phyloP scores from a whole-genome alignment of 1,284 basidiomycete species.

The Sphaerobolus stellatus region DNA sequence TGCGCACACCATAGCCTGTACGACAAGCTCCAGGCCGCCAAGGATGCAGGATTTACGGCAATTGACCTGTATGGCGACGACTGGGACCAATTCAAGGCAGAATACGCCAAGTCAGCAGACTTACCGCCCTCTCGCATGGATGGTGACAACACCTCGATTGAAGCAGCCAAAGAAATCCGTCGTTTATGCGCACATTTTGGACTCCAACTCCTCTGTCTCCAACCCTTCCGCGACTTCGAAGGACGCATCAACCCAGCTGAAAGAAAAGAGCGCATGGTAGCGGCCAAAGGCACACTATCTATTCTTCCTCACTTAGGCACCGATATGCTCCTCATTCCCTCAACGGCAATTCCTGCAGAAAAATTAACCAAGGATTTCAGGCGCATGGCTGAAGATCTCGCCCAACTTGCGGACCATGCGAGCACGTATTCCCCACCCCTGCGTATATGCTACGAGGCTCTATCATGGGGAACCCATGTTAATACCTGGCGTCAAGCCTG shows the following conservation, averaged over 20 bases:
- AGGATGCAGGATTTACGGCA: constrained; percentile 10
- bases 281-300: constrained; percentile 7
- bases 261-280: constrained; percentile 5
- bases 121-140: constrained; percentile 7
- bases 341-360: constrained; percentile 3
- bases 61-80: constrained; percentile 11
- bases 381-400: constrained; percentile 11
- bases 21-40: constrained; percentile 7
- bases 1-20: constrained; percentile 10
- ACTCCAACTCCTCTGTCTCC: constrained; percentile 10
- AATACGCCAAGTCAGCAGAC: constrained; percentile 5
- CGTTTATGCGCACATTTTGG: background rate
- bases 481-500: constrained; percentile 10
- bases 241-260: constrained; percentile 7
- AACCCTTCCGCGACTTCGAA: constrained; percentile 14
- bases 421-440: background rate
- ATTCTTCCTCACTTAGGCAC: constrained; percentile 11
- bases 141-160: constrained; percentile 10
- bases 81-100: constrained; percentile 11
- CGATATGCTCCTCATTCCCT: constrained; percentile 14
- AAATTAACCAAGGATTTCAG: background rate
- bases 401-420: background rate
- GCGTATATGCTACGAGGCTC: constrained; percentile 10
- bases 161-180: constrained; percentile 6
- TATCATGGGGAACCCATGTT: constrained; percentile 13